Evolutionary conservation across 305 asterid species (phyloP), one percentile per base, ranked within the genome.

Genomic region (Coffea humblotiana): DNA sequence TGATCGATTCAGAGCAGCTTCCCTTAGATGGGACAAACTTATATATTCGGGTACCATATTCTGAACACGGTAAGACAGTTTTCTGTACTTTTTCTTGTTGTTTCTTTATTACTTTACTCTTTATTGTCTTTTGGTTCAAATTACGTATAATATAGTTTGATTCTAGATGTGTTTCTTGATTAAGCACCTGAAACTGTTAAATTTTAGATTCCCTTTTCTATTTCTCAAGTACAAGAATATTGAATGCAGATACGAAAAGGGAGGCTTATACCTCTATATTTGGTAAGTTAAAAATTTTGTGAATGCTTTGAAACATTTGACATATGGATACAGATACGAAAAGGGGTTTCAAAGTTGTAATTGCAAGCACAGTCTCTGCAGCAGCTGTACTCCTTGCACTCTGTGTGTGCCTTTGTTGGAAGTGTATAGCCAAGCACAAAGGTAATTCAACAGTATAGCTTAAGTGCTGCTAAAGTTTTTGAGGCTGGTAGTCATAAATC

Each of bases 1-100:
- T 91, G 19, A 60, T 88, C 75, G 87, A 86, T 81, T 77, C 87
- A 66, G 89, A 79, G 43, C 81, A 86, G 82, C 86, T 86, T 47
- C 27, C 79, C n/a, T 78, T 67, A 47, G 86, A 89, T 19, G 86
- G 74, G 25, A 56, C 78, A 74, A 75, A 72, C 40, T 78, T 83
- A 2, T 40, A 40, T 40, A 40, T 40, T 40, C 43, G 43, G 43
- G 43, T 40, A 5, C 5, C 43, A 40, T 1, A 72, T 83, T 83
- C 88, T 58, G 88, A 85, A 77, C 70, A 78, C 2, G 83, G 86
- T 85, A 79, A 54, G 5, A n/a, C 32, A 49, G 3, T 40, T 40
- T 40, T 5, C 43, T 40, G 43, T 27, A 47, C 64, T 58, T 72
- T 66, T 19, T 1, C 25, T 40, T 45, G 51, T 25, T 10, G 5